Conservation (phyloP, 2,329 filamentous ascomycete genomes). For the Diaporthe helianthi region DNA sequence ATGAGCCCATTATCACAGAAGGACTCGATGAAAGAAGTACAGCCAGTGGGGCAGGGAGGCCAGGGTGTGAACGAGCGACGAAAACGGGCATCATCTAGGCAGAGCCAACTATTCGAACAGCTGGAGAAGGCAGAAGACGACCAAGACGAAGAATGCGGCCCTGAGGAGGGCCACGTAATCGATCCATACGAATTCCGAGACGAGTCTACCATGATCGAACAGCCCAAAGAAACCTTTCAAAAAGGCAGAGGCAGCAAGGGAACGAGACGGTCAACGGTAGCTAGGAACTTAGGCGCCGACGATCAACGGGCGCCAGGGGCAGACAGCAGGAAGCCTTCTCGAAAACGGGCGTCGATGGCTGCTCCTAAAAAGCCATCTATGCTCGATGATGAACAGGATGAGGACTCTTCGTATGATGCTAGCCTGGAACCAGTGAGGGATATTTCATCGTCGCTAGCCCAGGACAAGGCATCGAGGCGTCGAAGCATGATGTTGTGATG, state of each 20-base stretch:
- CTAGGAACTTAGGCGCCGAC: constrained; percentile 28
- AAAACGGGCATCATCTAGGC: constrained; percentile 48
- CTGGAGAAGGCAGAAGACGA: not conserved
- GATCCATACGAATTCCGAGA: constrained; percentile 65
- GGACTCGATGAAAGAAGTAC: constrained; percentile 43
- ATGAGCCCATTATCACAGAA: constrained; percentile 51
- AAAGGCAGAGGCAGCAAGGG: constrained; percentile 41
- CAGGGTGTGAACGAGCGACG: constrained; percentile 49
- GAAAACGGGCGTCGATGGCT: constrained; percentile 54
- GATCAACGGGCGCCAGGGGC: constrained; percentile 35
- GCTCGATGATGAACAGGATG: constrained; percentile 42
- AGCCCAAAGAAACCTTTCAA: constrained; percentile 33
- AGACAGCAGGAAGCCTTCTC: constrained; percentile 37
- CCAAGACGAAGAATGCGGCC: constrained; percentile 9
- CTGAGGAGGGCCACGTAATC: constrained; percentile 1
- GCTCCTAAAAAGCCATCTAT: constrained; percentile 45
- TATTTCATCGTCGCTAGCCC: constrained; percentile 31
- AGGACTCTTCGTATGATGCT: constrained; percentile 40
- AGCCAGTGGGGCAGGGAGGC: constrained; percentile 42
- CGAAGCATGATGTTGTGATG: constrained; percentile 63
- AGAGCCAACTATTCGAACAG: constrained; percentile 29
- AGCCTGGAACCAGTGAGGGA: constrained; percentile 40
- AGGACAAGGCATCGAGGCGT: constrained; percentile 52
- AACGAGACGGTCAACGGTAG: constrained; percentile 40
- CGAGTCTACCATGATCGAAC: constrained; percentile 50